These are phyloP conservation scores for Piromyces sp. DNA, from an alignment of 192 early-diverging fungal genomes.

Conservation along the genomic window DNA sequence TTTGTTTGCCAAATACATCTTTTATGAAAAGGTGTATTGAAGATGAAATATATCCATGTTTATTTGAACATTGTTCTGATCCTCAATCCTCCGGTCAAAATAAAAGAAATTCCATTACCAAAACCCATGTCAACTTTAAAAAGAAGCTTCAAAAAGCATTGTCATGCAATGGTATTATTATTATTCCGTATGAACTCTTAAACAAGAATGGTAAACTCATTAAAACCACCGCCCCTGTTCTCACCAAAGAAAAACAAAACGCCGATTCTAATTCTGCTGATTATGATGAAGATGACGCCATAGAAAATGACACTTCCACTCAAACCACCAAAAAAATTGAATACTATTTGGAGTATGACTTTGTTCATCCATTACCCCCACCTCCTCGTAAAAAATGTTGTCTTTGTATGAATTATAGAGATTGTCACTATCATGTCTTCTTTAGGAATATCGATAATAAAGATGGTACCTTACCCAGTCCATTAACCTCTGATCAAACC, in stretches of 20 bases:
- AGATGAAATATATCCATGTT: background rate
- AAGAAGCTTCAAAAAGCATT: background rate
- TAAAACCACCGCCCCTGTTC: background rate
- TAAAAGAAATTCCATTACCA: background rate
- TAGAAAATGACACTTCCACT: too few relatives aligned
- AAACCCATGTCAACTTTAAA: background rate
- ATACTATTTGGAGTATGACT: background rate
- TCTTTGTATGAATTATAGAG: background rate
- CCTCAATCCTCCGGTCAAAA: background rate
- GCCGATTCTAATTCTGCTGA: background rate
- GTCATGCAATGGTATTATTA: background rate
- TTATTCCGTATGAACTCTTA: background rate
- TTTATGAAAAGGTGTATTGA: background rate
- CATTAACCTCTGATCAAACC: background rate
- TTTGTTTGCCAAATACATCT: background rate
- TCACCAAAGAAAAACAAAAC: background rate
- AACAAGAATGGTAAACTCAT: background rate
- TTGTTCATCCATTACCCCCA: background rate
- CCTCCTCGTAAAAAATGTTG: background rate
- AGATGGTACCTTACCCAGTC: background rate
- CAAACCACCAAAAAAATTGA: background rate
- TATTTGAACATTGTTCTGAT: background rate
- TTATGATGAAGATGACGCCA: background rate
- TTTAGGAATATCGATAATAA: background rate
- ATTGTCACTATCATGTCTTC: background rate